phyloP scores from a whole-genome alignment of 495 filamentous ascomycete species.

The Letharia columbiana region DNA sequence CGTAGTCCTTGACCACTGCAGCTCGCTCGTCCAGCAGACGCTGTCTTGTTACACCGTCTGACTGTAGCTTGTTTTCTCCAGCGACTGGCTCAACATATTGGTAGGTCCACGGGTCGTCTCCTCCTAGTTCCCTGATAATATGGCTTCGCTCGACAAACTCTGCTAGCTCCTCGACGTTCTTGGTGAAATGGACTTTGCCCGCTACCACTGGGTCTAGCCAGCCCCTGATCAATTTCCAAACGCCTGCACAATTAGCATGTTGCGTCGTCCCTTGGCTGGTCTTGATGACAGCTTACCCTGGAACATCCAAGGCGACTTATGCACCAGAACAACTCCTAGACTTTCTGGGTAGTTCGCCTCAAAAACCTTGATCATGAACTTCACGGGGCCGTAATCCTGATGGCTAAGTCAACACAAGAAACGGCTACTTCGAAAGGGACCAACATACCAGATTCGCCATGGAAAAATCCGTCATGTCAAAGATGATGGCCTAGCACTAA shows the following conservation, averaged over 20 bases:
- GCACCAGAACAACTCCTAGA: constrained; percentile 85
- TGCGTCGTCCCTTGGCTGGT: constrained; percentile 1
- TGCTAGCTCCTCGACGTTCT: constrained; percentile 67
- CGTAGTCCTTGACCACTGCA: constrained; percentile 53
- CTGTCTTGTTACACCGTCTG: constrained; percentile 58
- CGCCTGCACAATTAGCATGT: constrained; percentile 38
- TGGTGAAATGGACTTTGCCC: constrained; percentile 89
- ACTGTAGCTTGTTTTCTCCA: constrained; percentile 64
- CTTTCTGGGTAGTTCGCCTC: constrained; percentile 97
- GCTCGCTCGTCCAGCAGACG: constrained; percentile 48
- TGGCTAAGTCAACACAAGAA: background rate
- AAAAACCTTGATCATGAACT: constrained; percentile 99
- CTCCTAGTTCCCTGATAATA: constrained; percentile 73
- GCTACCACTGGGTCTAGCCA: constrained; percentile 98
- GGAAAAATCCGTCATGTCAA: constrained; percentile 91
- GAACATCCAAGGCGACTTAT: constrained; percentile 96
- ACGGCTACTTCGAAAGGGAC: background rate
- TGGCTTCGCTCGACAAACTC: constrained; percentile 61
- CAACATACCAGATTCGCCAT: constrained; percentile 81
- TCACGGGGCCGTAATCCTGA: constrained; percentile 89
- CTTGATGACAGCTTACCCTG: constrained; percentile 49
- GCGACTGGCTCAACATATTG: constrained; percentile 64
- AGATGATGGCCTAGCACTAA: constrained; percentile 60
- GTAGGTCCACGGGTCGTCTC: constrained; percentile 74
- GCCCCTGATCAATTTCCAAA: constrained; percentile 84